Percentiles rank a stretch among this genome's conserved stretches.
Conservation (phyloP, 768 basidiomycete genomes). For the Panellus pusillus region DNA sequence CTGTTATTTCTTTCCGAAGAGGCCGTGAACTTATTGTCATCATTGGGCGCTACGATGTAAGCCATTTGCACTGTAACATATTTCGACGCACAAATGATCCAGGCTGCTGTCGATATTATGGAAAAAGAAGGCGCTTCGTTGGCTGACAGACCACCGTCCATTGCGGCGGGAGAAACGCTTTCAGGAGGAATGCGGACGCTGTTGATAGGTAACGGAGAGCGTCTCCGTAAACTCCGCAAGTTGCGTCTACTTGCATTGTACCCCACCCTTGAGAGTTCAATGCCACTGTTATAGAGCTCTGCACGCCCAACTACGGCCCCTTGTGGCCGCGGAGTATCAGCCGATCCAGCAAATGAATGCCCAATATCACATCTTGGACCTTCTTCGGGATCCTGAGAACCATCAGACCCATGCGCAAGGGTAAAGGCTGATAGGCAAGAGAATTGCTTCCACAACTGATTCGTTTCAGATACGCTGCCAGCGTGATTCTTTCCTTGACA, state of each 20-base stretch:
- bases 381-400: slow-evolving; percentile 39
- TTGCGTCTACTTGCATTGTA: slow-evolving; percentile 22
- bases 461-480: slow-evolving; percentile 43
- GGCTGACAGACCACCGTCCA: slow-evolving; percentile 55
- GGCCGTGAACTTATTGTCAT: slow-evolving; percentile 47
- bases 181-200: slow-evolving; percentile 60
- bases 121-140: slow-evolving; percentile 60
- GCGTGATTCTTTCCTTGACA: slow-evolving; percentile 51
- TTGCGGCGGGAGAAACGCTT: slow-evolving; percentile 60
- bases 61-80: neutral
- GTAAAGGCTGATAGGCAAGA: slow-evolving; percentile 14
- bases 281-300: slow-evolving; percentile 43
- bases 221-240: slow-evolving; percentile 63
- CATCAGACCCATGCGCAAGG: slow-evolving; percentile 60
- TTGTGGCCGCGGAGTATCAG: slow-evolving; percentile 47
- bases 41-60: slow-evolving; percentile 40
- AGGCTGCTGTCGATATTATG: slow-evolving; percentile 67
- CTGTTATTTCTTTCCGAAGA: slow-evolving; percentile 56
- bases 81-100: neutral
- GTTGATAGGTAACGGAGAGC: slow-evolving; percentile 55
- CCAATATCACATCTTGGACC: slow-evolving; percentile 43
- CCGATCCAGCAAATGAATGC: slow-evolving; percentile 49
- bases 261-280: neutral
- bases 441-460: neutral
- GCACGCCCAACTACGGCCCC: slow-evolving; percentile 59